These are phyloP conservation scores for Penicillium corylophilum DNA, from an alignment of 2,329 filamentous ascomycete species.

Conservation along the genomic window DNA sequence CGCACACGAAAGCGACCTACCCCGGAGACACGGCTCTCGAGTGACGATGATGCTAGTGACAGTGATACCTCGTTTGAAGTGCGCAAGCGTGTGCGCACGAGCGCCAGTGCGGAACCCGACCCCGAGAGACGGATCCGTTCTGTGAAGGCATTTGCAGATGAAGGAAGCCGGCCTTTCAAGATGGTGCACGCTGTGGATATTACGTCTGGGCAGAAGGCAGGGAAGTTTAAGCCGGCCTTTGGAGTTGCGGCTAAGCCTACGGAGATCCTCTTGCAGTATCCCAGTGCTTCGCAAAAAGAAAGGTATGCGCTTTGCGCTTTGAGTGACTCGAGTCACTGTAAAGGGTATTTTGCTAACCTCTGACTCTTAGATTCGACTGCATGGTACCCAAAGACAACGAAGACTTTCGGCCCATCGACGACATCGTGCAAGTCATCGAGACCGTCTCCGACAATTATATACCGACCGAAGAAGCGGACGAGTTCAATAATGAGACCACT, in stretches of 20 bases:
- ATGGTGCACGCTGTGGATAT: conserved; percentile 54
- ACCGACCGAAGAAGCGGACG: conserved; percentile 64
- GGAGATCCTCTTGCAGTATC: conserved; percentile 75
- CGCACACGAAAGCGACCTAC: conserved; percentile 40
- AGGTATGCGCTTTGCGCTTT: conserved; percentile 55
- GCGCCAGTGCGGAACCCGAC: conserved; percentile 45
- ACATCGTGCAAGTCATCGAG: conserved; percentile 69
- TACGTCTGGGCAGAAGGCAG: conserved; percentile 42
- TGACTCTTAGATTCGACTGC: conserved; percentile 61
- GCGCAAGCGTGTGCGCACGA: conserved; percentile 43
- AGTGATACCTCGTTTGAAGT: conserved; percentile 43
- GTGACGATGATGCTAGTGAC: conserved; percentile 44
- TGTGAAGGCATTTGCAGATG: conserved; percentile 45
- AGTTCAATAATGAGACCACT: conserved; percentile 68
- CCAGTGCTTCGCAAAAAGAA: conserved; percentile 68
- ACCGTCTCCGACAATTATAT: conserved; percentile 75
- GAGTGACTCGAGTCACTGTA: no score
- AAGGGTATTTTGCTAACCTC: background rate
- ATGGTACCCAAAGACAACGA: conserved; percentile 77
- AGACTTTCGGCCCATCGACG: conserved; percentile 64
- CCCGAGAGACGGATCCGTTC: conserved; percentile 46
- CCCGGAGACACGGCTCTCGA: conserved; percentile 40
- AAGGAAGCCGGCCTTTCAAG: conserved; percentile 35
- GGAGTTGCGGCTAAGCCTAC: conserved; percentile 44
- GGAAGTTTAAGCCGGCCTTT: conserved; percentile 55